Percentiles rank a stretch among this genome's conserved stretches.
Evolutionary conservation across 2,329 filamentous ascomycete genomes (phyloP).

Genomic region (Trichoderma atrobrunneum): DNA sequence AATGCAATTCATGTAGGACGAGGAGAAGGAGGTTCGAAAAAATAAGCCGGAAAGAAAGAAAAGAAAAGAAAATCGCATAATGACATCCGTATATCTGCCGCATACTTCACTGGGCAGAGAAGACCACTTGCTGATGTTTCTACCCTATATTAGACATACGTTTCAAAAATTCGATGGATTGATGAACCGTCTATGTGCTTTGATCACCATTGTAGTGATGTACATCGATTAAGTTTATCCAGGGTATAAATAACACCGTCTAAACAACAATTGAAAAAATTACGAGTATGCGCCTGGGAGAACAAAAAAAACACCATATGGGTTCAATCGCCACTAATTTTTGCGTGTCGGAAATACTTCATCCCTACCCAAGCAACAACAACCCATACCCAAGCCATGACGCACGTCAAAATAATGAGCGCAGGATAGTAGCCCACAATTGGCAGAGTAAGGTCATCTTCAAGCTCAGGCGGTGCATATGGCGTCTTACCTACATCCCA

Average conservation of each 20-base stretch:
- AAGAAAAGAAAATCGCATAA: too few relatives aligned
- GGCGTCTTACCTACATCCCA: conserved; percentile 98
- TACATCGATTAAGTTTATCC: background rate
- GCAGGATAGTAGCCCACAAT: conserved; percentile 98
- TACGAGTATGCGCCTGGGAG: background rate
- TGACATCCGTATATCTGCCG: too few relatives aligned
- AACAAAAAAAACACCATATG: background rate
- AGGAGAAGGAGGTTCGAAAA: too few relatives aligned
- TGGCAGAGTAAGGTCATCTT: conserved; percentile 90
- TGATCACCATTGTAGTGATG: background rate
- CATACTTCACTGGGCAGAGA: background rate
- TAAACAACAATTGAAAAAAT: background rate
- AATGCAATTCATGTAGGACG: too few relatives aligned
- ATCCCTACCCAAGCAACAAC: conserved; percentile 96
- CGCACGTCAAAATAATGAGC: conserved; percentile 83
- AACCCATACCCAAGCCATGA: conserved; percentile 99
- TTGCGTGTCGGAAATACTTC: conserved; percentile 98
- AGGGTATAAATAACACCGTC: background rate
- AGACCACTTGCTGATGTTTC: background rate
- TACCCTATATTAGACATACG: background rate
- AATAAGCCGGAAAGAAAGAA: too few relatives aligned
- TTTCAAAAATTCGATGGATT: background rate
- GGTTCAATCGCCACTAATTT: conserved; percentile 65
- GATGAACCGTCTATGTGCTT: background rate
- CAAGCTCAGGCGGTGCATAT: conserved; percentile 89